Conservation (phyloP, 225 moss, liverwort and hornwort species). For the Pleurozium schreberi region DNA sequence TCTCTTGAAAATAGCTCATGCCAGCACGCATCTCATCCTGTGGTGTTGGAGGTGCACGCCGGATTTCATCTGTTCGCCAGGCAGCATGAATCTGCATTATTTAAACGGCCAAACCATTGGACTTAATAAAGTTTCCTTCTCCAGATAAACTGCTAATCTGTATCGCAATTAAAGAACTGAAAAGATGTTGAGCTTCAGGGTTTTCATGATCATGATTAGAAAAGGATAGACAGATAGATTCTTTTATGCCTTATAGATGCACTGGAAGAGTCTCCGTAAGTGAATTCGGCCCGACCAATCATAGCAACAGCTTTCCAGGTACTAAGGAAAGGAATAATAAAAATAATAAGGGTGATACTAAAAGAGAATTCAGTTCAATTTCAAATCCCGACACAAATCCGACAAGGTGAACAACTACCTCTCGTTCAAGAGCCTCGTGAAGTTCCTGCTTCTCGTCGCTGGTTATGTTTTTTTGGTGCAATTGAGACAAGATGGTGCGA, state of each 20-base stretch:
- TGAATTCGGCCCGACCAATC: background rate
- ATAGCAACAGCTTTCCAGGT: background rate
- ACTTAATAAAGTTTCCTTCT: background rate
- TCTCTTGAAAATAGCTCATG: slow-evolving; percentile 99
- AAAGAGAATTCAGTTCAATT: background rate
- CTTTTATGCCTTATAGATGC: background rate
- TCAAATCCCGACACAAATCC: background rate
- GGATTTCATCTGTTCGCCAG: slow-evolving; percentile 94
- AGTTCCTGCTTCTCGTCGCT: slow-evolving; percentile 40
- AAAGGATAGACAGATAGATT: background rate
- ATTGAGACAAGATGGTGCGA: slow-evolving; percentile 38
- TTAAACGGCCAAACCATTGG: background rate
- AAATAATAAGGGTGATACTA: background rate
- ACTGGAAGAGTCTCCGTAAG: background rate
- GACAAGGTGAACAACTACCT: slow-evolving; percentile 16
- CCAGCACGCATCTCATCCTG: slow-evolving; percentile 99
- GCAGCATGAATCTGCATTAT: slow-evolving; percentile 86
- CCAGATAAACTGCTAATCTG: background rate
- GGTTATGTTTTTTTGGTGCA: slow-evolving; percentile 27
- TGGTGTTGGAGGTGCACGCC: slow-evolving; percentile 87
- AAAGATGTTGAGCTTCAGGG: background rate
- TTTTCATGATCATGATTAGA: background rate
- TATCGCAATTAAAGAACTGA: background rate
- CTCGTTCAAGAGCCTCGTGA: slow-evolving; percentile 54
- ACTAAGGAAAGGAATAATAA: background rate